A percentile compares a stretch with the other conserved stretches of the same genome.
These are phyloP conservation scores for Umbelopsis sp. DNA, from an alignment of 192 early-diverging fungal genomes.

Conservation along the genomic window DNA sequence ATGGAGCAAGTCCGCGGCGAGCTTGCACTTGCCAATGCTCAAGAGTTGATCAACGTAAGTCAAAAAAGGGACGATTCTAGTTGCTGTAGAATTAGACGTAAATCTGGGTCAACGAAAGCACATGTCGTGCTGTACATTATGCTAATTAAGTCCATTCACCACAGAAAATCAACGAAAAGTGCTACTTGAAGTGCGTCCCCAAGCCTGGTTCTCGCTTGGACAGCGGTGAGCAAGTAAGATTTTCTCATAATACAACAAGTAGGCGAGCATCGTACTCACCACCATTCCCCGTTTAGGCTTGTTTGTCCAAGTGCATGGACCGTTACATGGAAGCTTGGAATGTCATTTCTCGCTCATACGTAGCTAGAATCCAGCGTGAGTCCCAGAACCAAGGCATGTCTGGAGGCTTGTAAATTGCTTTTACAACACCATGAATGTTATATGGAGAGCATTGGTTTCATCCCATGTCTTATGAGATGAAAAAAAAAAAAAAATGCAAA, in stretches of 20 bases:
- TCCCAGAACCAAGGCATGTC: constrained; percentile 36
- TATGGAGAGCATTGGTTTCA: no score
- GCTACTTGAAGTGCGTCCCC: constrained; percentile 80
- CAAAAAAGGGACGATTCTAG: no score
- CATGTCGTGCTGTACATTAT: background rate
- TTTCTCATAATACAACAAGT: background rate
- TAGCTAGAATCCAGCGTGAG: constrained; percentile 74
- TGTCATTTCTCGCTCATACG: constrained; percentile 74
- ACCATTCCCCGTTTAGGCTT: constrained; percentile 45
- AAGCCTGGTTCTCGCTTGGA: constrained; percentile 73
- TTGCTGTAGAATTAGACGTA: background rate
- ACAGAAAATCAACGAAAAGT: constrained; percentile 88
- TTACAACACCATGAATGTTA: background rate
- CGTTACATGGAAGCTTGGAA: constrained; percentile 92
- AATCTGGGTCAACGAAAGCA: background rate
- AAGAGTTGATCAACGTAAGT: constrained; percentile 78
- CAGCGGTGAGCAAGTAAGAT: constrained; percentile 66
- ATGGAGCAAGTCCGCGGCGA: constrained; percentile 78
- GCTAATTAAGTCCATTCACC: constrained; percentile 10
- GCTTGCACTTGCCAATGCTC: constrained; percentile 80
- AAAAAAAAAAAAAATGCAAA: no score
- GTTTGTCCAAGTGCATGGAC: constrained; percentile 82
- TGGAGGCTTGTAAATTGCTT: constrained; percentile 27
- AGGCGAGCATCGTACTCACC: background rate
- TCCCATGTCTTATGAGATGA: no score